phyloP scores from a whole-genome alignment of 257 asterid species.

The Paraleonurus japonicus region DNA sequence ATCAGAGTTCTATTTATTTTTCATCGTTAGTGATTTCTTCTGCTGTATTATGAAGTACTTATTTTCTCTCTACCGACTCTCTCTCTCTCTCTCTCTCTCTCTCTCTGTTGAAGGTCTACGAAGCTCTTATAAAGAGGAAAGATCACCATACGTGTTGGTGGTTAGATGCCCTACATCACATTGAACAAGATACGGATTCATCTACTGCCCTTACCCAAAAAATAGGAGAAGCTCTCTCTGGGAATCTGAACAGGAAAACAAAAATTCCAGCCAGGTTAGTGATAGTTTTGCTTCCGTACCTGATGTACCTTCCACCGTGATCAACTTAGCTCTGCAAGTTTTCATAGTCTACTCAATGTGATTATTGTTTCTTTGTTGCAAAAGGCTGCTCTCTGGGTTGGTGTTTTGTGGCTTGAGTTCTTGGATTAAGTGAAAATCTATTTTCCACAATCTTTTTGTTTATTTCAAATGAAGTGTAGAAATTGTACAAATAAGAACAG shows the following conservation, averaged over 20 bases:
- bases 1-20: conserved; percentile 15
- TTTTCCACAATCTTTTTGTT: neutral
- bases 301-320: neutral
- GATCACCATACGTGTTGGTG: conserved; percentile 71
- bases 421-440: neutral
- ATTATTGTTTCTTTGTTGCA: conserved; percentile 16
- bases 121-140: conserved; percentile 50
- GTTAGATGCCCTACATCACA: conserved; percentile 80
- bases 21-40: conserved; percentile 11
- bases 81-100: conserved; percentile 17
- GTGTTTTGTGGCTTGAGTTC: neutral
- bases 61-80: conserved; percentile 18
- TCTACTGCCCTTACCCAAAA: conserved; percentile 62
- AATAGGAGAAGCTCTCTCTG: conserved; percentile 77
- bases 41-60: neutral
- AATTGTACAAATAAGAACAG: neutral
- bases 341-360: conserved; percentile 5
- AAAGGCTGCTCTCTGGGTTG: neutral
- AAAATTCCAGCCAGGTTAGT: conserved; percentile 74
- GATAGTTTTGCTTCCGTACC: conserved; percentile 14
- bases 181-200: conserved; percentile 70
- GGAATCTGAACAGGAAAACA: conserved; percentile 57
- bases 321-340: neutral
- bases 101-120: conserved; percentile 50
- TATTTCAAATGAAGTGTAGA: neutral